Percentiles rank a stretch among this genome's conserved stretches.
phyloP scores from a whole-genome alignment of 2,329 filamentous ascomycete genomes.

The Escovopsis weberi region DNA sequence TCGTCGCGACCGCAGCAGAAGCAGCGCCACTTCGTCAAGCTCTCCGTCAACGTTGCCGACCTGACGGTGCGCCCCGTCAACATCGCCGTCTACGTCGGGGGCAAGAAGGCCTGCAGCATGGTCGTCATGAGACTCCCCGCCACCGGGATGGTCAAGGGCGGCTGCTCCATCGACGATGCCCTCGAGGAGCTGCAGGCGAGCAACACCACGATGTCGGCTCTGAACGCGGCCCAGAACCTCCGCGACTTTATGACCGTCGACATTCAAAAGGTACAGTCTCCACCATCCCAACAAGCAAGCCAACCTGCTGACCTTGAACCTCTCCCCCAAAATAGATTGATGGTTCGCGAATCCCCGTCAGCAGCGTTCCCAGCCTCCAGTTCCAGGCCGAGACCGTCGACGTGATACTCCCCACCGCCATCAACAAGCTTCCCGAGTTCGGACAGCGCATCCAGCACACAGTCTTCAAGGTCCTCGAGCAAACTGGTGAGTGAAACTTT shows the following conservation, averaged over 20 bases:
- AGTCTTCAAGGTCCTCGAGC: background rate
- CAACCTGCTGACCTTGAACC: background rate
- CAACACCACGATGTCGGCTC: slow-evolving; percentile 6
- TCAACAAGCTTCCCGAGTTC: slow-evolving; percentile 16
- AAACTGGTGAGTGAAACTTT: too few relatives aligned
- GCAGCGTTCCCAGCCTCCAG: slow-evolving; percentile 20
- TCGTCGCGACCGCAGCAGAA: slow-evolving; percentile 4
- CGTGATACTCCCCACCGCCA: slow-evolving; percentile 12
- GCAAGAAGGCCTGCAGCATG: slow-evolving; percentile 18
- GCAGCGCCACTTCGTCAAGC: slow-evolving; percentile 21
- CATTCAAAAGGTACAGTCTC: slow-evolving; percentile 17
- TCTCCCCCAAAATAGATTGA: slow-evolving; percentile 13
- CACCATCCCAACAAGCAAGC: too few relatives aligned
- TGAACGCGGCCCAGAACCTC: slow-evolving; percentile 13
- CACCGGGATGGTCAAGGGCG: slow-evolving; percentile 17
- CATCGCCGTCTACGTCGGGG: slow-evolving; percentile 20
- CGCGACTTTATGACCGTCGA: slow-evolving; percentile 16
- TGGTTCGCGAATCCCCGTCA: slow-evolving; percentile 15
- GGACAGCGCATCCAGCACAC: slow-evolving; percentile 6
- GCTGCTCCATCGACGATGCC: slow-evolving; percentile 38
- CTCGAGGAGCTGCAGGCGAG: slow-evolving; percentile 45
- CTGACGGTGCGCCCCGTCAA: slow-evolving; percentile 20
- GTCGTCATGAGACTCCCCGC: slow-evolving; percentile 23
- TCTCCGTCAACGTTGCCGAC: slow-evolving; percentile 20
- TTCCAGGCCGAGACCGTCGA: slow-evolving; percentile 21